A percentile compares a stretch with the other conserved stretches of the same genome.
Conservation (phyloP, 2,329 filamentous ascomycete species). For the Nothopassalora personata region DNA sequence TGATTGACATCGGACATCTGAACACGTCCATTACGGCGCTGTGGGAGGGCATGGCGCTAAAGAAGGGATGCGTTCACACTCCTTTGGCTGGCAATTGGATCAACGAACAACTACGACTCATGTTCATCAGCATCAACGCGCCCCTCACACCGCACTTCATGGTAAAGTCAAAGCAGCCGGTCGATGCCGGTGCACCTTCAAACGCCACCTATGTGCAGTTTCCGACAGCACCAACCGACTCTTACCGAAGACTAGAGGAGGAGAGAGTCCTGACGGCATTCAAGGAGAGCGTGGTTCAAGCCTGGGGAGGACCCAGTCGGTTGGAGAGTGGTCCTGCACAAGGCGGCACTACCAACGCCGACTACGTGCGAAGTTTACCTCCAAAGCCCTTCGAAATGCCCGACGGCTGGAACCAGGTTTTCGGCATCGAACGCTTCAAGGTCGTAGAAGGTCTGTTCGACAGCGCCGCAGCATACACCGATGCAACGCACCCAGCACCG, state of each 20-base stretch:
- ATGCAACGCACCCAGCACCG: slow-evolving; percentile 47
- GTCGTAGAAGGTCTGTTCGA: slow-evolving; percentile 90
- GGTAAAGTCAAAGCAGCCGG: slow-evolving; percentile 78
- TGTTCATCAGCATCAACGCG: slow-evolving; percentile 64
- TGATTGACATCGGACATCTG: slow-evolving; percentile 85
- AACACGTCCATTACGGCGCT: slow-evolving; percentile 86
- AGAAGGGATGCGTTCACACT: slow-evolving; percentile 59
- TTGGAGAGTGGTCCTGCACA: slow-evolving; percentile 38
- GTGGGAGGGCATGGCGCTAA: slow-evolving; percentile 89
- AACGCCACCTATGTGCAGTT: slow-evolving; percentile 72
- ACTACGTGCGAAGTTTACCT: slow-evolving; percentile 65
- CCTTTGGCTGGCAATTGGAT: slow-evolving; percentile 84
- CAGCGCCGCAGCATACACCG: slow-evolving; percentile 63
- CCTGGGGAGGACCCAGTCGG: slow-evolving; percentile 76
- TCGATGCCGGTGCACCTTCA: slow-evolving; percentile 76
- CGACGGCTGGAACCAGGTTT: slow-evolving; percentile 93
- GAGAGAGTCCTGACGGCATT: slow-evolving; percentile 91
- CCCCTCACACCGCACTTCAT: slow-evolving; percentile 79
- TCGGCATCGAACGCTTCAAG: slow-evolving; percentile 79
- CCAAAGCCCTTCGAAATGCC: slow-evolving; percentile 94
- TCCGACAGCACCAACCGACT: slow-evolving; percentile 54
- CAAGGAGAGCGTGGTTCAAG: slow-evolving; percentile 94
- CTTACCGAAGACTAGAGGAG: slow-evolving; percentile 79
- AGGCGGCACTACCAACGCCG: slow-evolving; percentile 33
- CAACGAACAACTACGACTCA: slow-evolving; percentile 75